These are phyloP conservation scores for Lathyrus oleraceus DNA, from an alignment of 306 rosid species.

Conservation along the genomic window DNA sequence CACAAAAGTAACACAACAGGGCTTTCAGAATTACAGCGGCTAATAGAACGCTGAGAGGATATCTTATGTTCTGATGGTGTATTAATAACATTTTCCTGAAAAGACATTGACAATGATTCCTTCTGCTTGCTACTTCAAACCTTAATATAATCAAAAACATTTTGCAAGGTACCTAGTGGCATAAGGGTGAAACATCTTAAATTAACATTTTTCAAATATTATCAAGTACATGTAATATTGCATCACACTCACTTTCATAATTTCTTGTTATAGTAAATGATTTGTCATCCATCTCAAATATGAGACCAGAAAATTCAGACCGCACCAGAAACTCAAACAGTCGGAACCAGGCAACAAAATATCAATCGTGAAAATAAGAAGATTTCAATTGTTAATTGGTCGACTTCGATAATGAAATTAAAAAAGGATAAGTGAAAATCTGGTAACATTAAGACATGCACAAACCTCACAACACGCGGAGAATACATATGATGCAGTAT, in stretches of 20 bases:
- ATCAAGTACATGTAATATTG: too few relatives aligned
- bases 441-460: slow-evolving; percentile 1
- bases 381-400: slow-evolving; percentile 13
- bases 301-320: too few relatives aligned
- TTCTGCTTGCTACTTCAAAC: slow-evolving; percentile 30
- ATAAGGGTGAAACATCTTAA: too few relatives aligned
- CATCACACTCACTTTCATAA: too few relatives aligned
- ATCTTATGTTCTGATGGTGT: slow-evolving; percentile 39
- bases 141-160: slow-evolving; percentile 4
- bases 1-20: slow-evolving; percentile 33
- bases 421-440: slow-evolving; percentile 4
- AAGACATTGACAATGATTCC: slow-evolving; percentile 34
- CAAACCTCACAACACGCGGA: slow-evolving; percentile 99
- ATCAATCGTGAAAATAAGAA: background rate
- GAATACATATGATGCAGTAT: slow-evolving; percentile 84
- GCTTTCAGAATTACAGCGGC: slow-evolving; percentile 34
- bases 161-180: too few relatives aligned
- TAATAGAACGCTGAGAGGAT: slow-evolving; percentile 31
- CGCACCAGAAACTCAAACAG: too few relatives aligned
- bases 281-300: too few relatives aligned
- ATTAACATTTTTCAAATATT: too few relatives aligned
- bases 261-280: too few relatives aligned
- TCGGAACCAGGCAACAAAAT: too few relatives aligned
- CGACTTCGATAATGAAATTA: slow-evolving; percentile 14
- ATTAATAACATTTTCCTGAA: slow-evolving; percentile 30